These are phyloP conservation scores for Cladosporium oxysporum DNA, from an alignment of 2,329 filamentous ascomycete genomes.

Conservation along the genomic window DNA sequence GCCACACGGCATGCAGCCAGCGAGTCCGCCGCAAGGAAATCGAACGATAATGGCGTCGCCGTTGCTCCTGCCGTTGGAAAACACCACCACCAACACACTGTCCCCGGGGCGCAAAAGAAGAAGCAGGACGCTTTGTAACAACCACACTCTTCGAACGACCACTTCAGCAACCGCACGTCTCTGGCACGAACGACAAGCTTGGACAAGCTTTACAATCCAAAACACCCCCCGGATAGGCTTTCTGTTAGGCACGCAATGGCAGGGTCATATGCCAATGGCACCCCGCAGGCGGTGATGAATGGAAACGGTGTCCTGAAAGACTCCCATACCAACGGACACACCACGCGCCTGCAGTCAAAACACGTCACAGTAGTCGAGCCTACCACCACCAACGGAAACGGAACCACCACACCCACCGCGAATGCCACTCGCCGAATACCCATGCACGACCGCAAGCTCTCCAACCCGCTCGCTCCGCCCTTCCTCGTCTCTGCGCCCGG, in stretches of 20 bases:
- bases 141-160: neutral
- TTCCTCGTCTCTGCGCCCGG: conserved; percentile 99
- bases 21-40: conserved; percentile 15
- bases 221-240: neutral
- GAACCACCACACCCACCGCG: neutral
- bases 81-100: neutral
- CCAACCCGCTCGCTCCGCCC: conserved; percentile 70
- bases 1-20: conserved; percentile 9
- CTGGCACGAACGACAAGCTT: neutral
- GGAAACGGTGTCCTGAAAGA: conserved; percentile 7
- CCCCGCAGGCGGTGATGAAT: conserved; percentile 5
- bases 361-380: conserved; percentile 15
- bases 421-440: conserved; percentile 15
- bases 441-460: conserved; percentile 33
- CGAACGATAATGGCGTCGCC: conserved; percentile 14
- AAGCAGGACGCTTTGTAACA: neutral
- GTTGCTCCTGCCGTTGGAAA: neutral
- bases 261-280: conserved; percentile 20
- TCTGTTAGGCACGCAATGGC: conserved; percentile 14
- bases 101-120: neutral
- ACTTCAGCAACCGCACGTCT: neutral
- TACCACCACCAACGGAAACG: conserved; percentile 4
- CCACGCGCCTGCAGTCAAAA: conserved; percentile 15
- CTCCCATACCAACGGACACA: conserved; percentile 11
- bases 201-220: neutral